Evolutionary conservation across 1,139 yeast species (phyloP), one percentile per base, ranked within the genome.

Genomic region (Debaryomycetaceae sp.): DNA sequence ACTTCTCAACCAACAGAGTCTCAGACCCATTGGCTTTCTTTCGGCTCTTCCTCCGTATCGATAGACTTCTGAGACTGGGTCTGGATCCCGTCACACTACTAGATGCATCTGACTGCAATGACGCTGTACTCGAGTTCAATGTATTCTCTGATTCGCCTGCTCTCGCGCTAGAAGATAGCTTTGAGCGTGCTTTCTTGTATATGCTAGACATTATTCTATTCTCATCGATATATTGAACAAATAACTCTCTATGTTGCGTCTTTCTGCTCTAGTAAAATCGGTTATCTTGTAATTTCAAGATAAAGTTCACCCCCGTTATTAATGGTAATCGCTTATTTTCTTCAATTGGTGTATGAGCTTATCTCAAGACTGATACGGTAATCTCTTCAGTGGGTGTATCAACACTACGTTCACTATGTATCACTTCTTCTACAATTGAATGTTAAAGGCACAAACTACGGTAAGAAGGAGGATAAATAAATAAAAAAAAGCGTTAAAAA

Each of bases 131-230:
- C 17, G 31, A 15, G 8, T 30, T 13, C 15, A 30, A 13, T 13
- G 17, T 30, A 13, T n/a, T 30, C 17, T 30, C 31, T 9, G 31
- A 9, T 8, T 30, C 31, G 4, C n/a, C n/a, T 30, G 13, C 9
- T 30, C 17, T 13, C 7, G 17, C 17, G 17, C 34, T 18, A 11
- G 40, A 35, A 5, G 40, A 30, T 17, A 39, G 15, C 30, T 35
- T 35, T 8, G 35, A 38, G 17, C 24, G 26, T n/a, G 41, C 41
- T 24, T 39, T 39, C 16, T 31, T 24, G 30, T 39, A 39, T 7
- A 39, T 11, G 17, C 36, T 32, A 11, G 41, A 39, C 41, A 39
- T 39, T 17, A n/a, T 24, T 6, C n/a, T 16, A 8, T 32, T 18
- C 2, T 11, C 34, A 30, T 15, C 4, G 17, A 15, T 13, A 11